Evolutionary conservation across 1,139 yeast genomes (phyloP), one percentile per base, ranked within the genome.

Genomic region (Keqinozyma sinolaborantium): DNA sequence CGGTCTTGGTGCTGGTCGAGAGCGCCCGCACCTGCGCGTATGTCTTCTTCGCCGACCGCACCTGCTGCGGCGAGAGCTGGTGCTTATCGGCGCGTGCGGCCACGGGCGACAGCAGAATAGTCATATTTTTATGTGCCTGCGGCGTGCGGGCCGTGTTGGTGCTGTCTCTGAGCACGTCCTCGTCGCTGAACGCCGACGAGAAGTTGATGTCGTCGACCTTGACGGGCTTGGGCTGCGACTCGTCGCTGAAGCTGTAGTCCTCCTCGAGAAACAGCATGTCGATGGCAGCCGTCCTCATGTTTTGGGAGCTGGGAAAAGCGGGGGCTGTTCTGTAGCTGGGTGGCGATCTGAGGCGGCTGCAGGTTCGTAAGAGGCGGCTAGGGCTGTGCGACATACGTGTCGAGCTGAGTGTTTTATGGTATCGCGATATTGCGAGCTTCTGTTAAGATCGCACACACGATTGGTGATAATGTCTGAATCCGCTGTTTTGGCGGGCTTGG

Each of bases 1-100:
- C 37, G 18, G 26, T 25, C 33, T 9, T 16, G 28, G 25, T 8
- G 7, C 9, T 18, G 7, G 21, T 18, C 7, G 21, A 18, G 10
- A 18, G 10, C 7, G 7, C 10, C 7, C 21, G 21, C 10, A 18
- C 10, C 10, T 18, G 9, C 7, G 9, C 7, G 10, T 7, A 7
- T 10, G 10, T 7, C 10, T 18, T 18, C 21, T 18, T 18, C 21
- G 7, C 10, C 7, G 7, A 7, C 21, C 7, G 7, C 7, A 7
- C 21, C 21, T 18, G 7, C 21, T 18, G 21, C 10, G 21, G 21
- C 10, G 21, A 18, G 7, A 18, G 21, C 7, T 7, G 7, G 10
- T 18, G 7, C 9, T 7, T 7, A 18, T 18, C 21, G 10, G 7
- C 9, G 21, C 21, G 21, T 7, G 10, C 21, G 7, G 9, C 10